These are phyloP conservation scores for Closterium sp. DNA, from an alignment of 139 green algal genomes.

Conservation along the genomic window DNA sequence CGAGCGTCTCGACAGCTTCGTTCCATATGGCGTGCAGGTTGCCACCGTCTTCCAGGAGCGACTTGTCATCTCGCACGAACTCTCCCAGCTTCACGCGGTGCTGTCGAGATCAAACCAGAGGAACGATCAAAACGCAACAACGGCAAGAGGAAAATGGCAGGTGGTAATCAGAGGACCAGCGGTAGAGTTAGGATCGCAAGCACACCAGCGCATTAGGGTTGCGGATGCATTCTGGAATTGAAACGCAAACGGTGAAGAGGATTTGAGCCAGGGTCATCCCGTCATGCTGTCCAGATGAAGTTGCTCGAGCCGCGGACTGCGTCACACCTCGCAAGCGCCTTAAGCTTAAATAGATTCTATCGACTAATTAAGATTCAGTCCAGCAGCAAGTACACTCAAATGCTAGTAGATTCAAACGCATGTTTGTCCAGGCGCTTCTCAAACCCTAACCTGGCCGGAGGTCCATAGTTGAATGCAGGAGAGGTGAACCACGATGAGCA, in stretches of 20 bases:
- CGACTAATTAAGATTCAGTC: not conserved
- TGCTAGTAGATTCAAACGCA: not conserved
- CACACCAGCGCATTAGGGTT: not conserved
- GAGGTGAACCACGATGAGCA: no score
- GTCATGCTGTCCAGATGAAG: not conserved
- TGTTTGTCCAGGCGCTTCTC: not conserved
- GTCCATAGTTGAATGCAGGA: no score
- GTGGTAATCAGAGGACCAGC: not conserved
- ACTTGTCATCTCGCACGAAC: slow-evolving; percentile 24
- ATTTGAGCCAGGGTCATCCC: not conserved
- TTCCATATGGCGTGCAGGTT: slow-evolving; percentile 45
- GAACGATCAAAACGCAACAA: not conserved
- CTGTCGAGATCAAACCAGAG: slow-evolving; percentile 7
- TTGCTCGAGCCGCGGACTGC: not conserved
- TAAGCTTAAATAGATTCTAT: not conserved
- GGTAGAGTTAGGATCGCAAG: not conserved
- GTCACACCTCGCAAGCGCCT: slow-evolving; percentile 4
- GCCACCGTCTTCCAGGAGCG: slow-evolving; percentile 27
- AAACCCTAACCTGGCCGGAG: slow-evolving; percentile 22
- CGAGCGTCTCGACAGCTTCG: slow-evolving; percentile 26
- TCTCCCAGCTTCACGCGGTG: slow-evolving; percentile 49
- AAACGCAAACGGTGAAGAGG: not conserved
- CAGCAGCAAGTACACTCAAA: no score
- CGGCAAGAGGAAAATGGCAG: not conserved
- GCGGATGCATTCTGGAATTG: not conserved